phyloP scores from a whole-genome alignment of 345 rosid species.

The Physaria fendleri region DNA sequence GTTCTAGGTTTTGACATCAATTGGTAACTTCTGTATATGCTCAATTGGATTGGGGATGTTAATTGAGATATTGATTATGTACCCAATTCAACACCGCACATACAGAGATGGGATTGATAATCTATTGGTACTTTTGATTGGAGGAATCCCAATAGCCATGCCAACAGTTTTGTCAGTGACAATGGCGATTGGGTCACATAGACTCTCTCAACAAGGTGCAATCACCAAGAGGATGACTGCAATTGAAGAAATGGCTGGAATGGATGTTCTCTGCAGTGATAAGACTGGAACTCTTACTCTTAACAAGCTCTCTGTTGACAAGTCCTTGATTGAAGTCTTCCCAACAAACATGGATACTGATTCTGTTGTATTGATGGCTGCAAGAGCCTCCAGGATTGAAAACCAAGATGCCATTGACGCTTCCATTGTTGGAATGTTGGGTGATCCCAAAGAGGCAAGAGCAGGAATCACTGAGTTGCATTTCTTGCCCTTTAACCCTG shows the following conservation, averaged over 20 bases:
- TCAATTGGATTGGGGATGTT: slow-evolving; percentile 74
- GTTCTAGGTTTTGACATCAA: slow-evolving; percentile 69
- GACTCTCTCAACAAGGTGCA: slow-evolving; percentile 88
- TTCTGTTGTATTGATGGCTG: slow-evolving; percentile 53
- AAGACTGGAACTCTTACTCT: slow-evolving; percentile 95
- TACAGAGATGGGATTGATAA: slow-evolving; percentile 90
- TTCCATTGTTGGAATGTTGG: slow-evolving; percentile 83
- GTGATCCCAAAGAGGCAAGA: slow-evolving; percentile 87
- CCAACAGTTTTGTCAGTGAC: slow-evolving; percentile 93
- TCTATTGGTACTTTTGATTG: slow-evolving; percentile 83
- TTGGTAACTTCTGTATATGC: slow-evolving; percentile 97
- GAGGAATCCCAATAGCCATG: slow-evolving; percentile 97
- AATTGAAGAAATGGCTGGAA: slow-evolving; percentile 95
- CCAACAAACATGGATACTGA: slow-evolving; percentile 35
- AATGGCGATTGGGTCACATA: slow-evolving; percentile 96
- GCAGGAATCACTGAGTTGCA: slow-evolving; percentile 82
- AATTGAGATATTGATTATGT: slow-evolving; percentile 74
- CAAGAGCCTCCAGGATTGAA: slow-evolving; percentile 84
- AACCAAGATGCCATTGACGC: slow-evolving; percentile 98
- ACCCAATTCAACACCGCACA: slow-evolving; percentile 60
- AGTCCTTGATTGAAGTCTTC: slow-evolving; percentile 70
- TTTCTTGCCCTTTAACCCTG: slow-evolving; percentile 93
- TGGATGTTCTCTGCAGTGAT: slow-evolving; percentile 96
- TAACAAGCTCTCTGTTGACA: slow-evolving; percentile 90
- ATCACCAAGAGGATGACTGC: slow-evolving; percentile 98